Base-by-base conservation (phyloP, 2,329 filamentous ascomycete species). In the Coniochaeta hoffmannii region DNA sequence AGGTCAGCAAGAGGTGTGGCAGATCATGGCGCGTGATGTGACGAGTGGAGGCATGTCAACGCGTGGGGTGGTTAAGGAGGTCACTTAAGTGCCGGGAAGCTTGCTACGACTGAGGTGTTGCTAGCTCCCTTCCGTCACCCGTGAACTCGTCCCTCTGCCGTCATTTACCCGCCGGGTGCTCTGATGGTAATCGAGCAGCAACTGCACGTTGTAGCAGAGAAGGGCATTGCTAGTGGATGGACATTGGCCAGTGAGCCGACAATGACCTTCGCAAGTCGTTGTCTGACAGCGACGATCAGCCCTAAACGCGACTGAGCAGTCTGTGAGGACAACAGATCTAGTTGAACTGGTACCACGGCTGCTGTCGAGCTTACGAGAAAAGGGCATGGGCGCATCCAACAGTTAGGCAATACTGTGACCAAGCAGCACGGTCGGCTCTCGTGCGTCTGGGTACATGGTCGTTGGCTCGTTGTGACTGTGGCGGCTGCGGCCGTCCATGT, bases 141-240 rank as follows among this genome's bases (percentile, higher is more conserved):
- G 41, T 26, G 3, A 14, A 4, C 41, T 26, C 41, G 41, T 34
- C 49, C 11, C 49, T 50, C 31, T 34, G n/a, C 51, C 31, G 50
- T 32, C 50, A 60, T 60, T 60, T 58, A 60, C 35, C 58, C 58
- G 56, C 55, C 58, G 56, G 49, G 24, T 53, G 24, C 32, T 32
- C 51, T 38, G 35, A 55, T 35, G 28, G 32, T 28, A 31, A 22
- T 46, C 11, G 9, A 28, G 22, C 5, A 6, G 24, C 11, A 46
- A 6, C 41, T 41, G 36, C 41, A 15, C 7, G 26, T 28, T 8
- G 24, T 46, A 46, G 41, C 41, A 9, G 19, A 46, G 41, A 28
- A 28, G 3, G 4, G 26, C n/a, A n/a, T n/a, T n/a, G n/a, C n/a
- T n/a, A n/a, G n/a, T n/a, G n/a, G n/a, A n/a, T n/a, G n/a, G n/a